Evolutionary conservation across 805 yeast genomes (phyloP), one percentile per base, ranked within the genome.

Genomic region (Torulaspora microellipsoides): DNA sequence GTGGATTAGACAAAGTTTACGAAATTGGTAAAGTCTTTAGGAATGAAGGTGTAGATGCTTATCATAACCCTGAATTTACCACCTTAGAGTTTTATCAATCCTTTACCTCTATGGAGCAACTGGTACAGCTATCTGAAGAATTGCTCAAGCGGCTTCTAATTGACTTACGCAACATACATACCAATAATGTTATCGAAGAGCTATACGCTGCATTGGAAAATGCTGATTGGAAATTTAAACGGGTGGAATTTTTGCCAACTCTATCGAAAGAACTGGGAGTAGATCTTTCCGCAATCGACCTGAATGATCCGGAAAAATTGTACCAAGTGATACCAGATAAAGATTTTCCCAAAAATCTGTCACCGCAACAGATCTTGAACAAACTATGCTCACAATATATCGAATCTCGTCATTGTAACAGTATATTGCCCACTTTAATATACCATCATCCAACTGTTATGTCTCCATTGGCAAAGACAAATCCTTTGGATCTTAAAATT

Each of bases 31-130:
- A 77, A 41, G 81, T 74, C 36, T 93, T 90, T 64, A 72, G 99
- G 55, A 93, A 93, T 57, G 99, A 93, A 66, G 96, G 97, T 6
- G 73, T 91, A 25, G 99, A 91, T 60, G 72, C 84, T 1, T 85
- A 96, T 0, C 99, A 91, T 62, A 93, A 91, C 64, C 95, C 96
- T 0, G 99, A 91, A 58, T 91, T 90, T 60, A 83, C 95, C 1
- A 78, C 88, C 2, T 81, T 96, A 59, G 99, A 91, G 60, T 85
- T 88, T 54, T 91, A 91, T 61, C 85, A 83, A 55, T 73, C 85
- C 0, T 89, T 75, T 58, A 78, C 83, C 0, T 70, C 76, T 8
- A 66, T 93, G 51, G 75, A 77, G 0, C 85, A 85, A 23, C 67
- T 91, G 46, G 84, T 88, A 74, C 46, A 43, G 0, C 54, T 81